Evolutionary conservation across 2,329 filamentous ascomycete species (phyloP).

Genomic region (Arthrobotrys musiformis): DNA sequence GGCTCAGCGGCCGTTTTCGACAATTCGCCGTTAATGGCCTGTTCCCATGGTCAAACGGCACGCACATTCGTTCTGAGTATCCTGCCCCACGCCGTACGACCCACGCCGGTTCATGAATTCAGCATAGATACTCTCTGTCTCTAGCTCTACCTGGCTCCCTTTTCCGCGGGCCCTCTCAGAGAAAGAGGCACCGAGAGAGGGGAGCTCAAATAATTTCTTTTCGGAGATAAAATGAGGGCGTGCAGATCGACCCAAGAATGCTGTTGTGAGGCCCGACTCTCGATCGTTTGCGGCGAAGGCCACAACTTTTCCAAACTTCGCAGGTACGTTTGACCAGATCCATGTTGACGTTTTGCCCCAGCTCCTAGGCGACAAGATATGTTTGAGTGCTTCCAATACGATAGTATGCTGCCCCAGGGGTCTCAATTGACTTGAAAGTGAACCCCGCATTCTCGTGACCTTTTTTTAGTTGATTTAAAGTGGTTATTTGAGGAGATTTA

Average conservation of each 20-base stretch:
- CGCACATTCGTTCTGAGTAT: conserved; percentile 21
- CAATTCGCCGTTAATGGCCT: too few species aligned
- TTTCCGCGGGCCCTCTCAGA: too few species aligned
- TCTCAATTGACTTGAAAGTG: neutral
- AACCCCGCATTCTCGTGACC: conserved; percentile 11
- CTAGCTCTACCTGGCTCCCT: too few species aligned
- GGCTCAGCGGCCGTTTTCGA: conserved; percentile 38
- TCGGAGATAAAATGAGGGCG: conserved; percentile 54
- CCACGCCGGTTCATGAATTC: too few species aligned
- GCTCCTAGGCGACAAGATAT: conserved; percentile 5
- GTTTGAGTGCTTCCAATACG: neutral
- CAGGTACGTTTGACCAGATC: neutral
- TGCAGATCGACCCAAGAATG: conserved; percentile 34
- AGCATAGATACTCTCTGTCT: neutral
- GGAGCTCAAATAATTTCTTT: conserved; percentile 44
- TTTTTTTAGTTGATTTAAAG: neutral
- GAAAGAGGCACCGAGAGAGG: conserved; percentile 1
- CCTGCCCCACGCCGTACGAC: neutral
- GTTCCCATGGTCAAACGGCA: conserved; percentile 12
- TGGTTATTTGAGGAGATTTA: conserved; percentile 4
- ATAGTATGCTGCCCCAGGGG: neutral
- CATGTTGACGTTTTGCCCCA: too few species aligned
- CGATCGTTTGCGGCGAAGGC: conserved; percentile 3
- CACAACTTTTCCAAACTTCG: neutral
- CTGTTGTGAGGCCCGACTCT: neutral